phyloP scores from a whole-genome alignment of 768 basidiomycete genomes.

The Scleroderma citrinum region DNA sequence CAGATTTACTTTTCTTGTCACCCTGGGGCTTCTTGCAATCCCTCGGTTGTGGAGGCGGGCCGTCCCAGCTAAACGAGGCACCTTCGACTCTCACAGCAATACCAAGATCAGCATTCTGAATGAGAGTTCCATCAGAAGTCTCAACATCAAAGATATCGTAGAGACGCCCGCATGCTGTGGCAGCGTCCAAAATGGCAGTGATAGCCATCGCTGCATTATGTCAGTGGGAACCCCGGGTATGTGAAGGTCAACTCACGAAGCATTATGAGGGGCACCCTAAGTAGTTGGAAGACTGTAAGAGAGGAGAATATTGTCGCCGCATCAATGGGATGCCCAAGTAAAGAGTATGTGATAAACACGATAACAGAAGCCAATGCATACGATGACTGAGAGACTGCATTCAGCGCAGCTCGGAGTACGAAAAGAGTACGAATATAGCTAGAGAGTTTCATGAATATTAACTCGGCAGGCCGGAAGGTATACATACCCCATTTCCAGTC shows the following conservation, averaged over 20 bases:
- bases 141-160: constrained; percentile 83
- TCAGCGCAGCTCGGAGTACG: constrained; percentile 58
- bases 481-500: constrained; percentile 59
- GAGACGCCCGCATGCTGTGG: constrained; percentile 73
- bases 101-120: constrained; percentile 49
- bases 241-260: constrained; percentile 31
- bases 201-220: constrained; percentile 53
- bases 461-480: constrained; percentile 4
- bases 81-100: constrained; percentile 60
- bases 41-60: constrained; percentile 50
- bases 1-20: constrained; percentile 2
- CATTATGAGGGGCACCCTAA: constrained; percentile 79
- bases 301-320: constrained; percentile 80
- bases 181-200: constrained; percentile 78
- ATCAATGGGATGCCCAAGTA: constrained; percentile 60
- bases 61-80: constrained; percentile 86
- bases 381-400: constrained; percentile 63
- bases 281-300: constrained; percentile 76
- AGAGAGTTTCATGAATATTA: not conserved
- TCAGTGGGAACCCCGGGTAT: constrained; percentile 1
- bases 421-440: constrained; percentile 66
- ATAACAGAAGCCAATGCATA: constrained; percentile 77
- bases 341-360: constrained; percentile 71
- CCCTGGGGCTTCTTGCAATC: constrained; percentile 14
- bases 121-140: constrained; percentile 51